Evolutionary conservation across 2,329 filamentous ascomycete species (phyloP).

Genomic region (Ophiobolus disseminans): DNA sequence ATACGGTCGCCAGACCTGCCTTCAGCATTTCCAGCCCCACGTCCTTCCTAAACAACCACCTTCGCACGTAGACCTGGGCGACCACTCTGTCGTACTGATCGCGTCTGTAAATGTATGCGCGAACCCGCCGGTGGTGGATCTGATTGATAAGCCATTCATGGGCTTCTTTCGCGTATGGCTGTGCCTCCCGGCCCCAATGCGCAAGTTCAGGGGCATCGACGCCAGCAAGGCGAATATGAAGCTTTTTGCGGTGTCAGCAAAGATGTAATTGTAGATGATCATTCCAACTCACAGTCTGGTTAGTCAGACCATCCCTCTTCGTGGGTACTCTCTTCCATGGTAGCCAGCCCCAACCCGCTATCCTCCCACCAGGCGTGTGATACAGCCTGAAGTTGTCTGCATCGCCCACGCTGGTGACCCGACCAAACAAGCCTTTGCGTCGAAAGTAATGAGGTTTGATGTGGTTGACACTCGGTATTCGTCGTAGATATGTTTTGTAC

Average conservation of each 20-base stretch:
- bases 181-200: slow-evolving; percentile 88
- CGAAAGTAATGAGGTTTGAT: slow-evolving; percentile 79
- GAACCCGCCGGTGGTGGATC: slow-evolving; percentile 74
- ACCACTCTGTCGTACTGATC: slow-evolving; percentile 95
- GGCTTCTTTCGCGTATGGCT: slow-evolving; percentile 84
- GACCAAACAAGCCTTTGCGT: slow-evolving; percentile 77
- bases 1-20: slow-evolving; percentile 84
- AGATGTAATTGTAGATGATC: not conserved
- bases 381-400: slow-evolving; percentile 95
- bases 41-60: slow-evolving; percentile 72
- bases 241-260: slow-evolving; percentile 57
- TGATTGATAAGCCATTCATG: slow-evolving; percentile 79
- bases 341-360: slow-evolving; percentile 92
- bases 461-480: slow-evolving; percentile 78
- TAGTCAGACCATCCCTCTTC: slow-evolving; percentile 71
- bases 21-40: slow-evolving; percentile 91
- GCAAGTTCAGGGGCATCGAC: slow-evolving; percentile 91
- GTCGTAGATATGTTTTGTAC: slow-evolving; percentile 76
- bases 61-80: slow-evolving; percentile 79
- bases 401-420: slow-evolving; percentile 93
- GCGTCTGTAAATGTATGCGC: slow-evolving; percentile 79
- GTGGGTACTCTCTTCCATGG: slow-evolving; percentile 73
- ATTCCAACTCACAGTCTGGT: slow-evolving; percentile 71
- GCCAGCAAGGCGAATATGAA: slow-evolving; percentile 87
- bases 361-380: slow-evolving; percentile 88